Evolutionary conservation across 108 stramenopile genomes (phyloP).

Genomic region (Nitzschia putrida): DNA sequence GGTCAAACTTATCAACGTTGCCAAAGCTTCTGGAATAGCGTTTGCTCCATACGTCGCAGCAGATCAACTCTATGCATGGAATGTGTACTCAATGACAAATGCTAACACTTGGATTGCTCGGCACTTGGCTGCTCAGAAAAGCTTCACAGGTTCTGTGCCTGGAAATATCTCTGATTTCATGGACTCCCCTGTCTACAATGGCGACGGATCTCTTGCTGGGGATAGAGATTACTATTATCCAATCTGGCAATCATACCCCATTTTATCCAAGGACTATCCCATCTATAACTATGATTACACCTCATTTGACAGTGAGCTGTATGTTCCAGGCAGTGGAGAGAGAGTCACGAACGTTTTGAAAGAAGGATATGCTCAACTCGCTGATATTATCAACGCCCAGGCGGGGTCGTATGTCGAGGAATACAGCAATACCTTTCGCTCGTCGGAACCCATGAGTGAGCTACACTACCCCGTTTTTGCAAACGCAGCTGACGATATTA

Average conservation of each 20-base stretch:
- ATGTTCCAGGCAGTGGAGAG: neutral
- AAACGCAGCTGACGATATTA: slow-evolving; percentile 9
- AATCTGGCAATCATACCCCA: slow-evolving; percentile 1
- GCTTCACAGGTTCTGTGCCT: slow-evolving; percentile 8
- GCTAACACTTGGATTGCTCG: no score
- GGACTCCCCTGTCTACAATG: no score
- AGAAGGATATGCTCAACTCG: slow-evolving; percentile 10
- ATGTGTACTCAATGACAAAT: no score
- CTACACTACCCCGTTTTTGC: slow-evolving; percentile 49
- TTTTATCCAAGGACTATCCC: neutral
- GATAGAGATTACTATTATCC: no score
- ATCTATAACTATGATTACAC: neutral
- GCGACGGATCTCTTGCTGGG: no score
- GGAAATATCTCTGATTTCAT: no score
- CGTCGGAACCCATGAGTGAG: slow-evolving; percentile 33
- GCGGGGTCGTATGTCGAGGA: no score
- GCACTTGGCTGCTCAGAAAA: no score
- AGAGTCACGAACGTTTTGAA: slow-evolving; percentile 39
- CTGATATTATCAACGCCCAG: slow-evolving; percentile 9
- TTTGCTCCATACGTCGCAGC: no score
- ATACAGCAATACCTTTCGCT: no score
- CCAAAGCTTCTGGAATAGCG: no score
- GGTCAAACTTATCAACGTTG: neutral
- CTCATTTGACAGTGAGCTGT: neutral
- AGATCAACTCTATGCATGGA: no score